phyloP scores from a whole-genome alignment of 2,329 filamentous ascomycete species.

The Drechslerella coelobrocha region DNA sequence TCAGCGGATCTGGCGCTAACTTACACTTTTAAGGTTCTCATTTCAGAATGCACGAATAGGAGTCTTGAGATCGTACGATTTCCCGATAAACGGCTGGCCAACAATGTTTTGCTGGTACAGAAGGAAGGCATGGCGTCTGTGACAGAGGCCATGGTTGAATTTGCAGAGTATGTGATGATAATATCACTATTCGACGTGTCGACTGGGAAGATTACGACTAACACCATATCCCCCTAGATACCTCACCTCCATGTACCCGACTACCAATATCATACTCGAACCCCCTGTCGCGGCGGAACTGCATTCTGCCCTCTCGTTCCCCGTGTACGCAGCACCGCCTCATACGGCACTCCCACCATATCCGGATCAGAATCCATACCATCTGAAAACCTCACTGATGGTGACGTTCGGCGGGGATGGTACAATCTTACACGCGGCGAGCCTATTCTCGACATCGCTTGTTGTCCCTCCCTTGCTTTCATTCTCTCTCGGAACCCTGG shows the following conservation, averaged over 20 bases:
- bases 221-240: slow-evolving; percentile 4
- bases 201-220: not conserved
- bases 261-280: slow-evolving; percentile 84
- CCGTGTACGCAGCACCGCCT: slow-evolving; percentile 66
- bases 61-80: slow-evolving; percentile 44
- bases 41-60: slow-evolving; percentile 43
- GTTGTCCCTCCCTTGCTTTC: slow-evolving; percentile 88
- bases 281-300: slow-evolving; percentile 74
- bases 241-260: slow-evolving; percentile 60
- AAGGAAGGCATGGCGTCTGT: slow-evolving; percentile 65
- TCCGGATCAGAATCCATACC: slow-evolving; percentile 62
- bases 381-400: slow-evolving; percentile 83
- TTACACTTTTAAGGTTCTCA: slow-evolving; percentile 19
- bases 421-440: slow-evolving; percentile 84
- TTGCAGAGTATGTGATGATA: slow-evolving; percentile 60
- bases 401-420: slow-evolving; percentile 92
- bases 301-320: slow-evolving; percentile 73
- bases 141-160: slow-evolving; percentile 62
- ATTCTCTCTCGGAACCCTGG: slow-evolving; percentile 95
- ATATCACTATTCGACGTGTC: not conserved
- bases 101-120: slow-evolving; percentile 73
- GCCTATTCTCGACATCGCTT: slow-evolving; percentile 79
- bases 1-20: slow-evolving; percentile 16
- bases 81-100: slow-evolving; percentile 63
- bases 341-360: slow-evolving; percentile 57